Evolutionary conservation across 495 filamentous ascomycete genomes (phyloP), one percentile per base, ranked within the genome.

Genomic region (Lepraria neglecta): DNA sequence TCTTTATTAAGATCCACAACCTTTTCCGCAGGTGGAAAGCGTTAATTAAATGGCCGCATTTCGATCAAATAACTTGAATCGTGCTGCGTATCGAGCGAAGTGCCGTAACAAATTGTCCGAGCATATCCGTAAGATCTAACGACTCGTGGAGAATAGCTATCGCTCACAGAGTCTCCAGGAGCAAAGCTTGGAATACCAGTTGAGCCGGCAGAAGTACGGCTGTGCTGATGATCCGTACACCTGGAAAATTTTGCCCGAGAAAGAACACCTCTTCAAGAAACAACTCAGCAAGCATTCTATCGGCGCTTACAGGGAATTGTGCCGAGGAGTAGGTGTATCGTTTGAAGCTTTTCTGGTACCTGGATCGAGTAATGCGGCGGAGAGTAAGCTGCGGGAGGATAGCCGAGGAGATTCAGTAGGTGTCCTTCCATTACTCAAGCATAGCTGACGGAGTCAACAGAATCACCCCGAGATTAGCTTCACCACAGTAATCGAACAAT

Each of bases 121-220:
- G 11, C 14, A 56, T 43, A 56, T 56, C 17, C 33, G 30, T 60
- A 60, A n/a, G 58, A 50, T 60, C 58, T 19, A 33, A 1, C 45
- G 6, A 60, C 27, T 21, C 17, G 28, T 51, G 46, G 45, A 11
- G 58, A 40, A 12, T 27, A 46, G 3, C 12, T 11, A 56, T 0
- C 35, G 52, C 54, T 63, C 12, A 58, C 27, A 38, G 19, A 30
- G 24, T 27, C 21, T 15, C 7, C 33, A 63, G 61, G 50, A 27
- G 42, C 44, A 0, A 56, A 63, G 45, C 61, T 63, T 63, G 55
- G 54, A 58, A 63, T 63, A 54, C 59, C 44, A 40, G 51, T 63
- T 52, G 61, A 63, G 53, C 52, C 54, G 6, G 54, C 61, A 52
- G 43, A 63, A 59, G 61, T 63, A 56, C 61, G 44, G 53, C 27